Conservation (phyloP, 2,329 filamentous ascomycete species). For the Aspergillus floridensis region DNA sequence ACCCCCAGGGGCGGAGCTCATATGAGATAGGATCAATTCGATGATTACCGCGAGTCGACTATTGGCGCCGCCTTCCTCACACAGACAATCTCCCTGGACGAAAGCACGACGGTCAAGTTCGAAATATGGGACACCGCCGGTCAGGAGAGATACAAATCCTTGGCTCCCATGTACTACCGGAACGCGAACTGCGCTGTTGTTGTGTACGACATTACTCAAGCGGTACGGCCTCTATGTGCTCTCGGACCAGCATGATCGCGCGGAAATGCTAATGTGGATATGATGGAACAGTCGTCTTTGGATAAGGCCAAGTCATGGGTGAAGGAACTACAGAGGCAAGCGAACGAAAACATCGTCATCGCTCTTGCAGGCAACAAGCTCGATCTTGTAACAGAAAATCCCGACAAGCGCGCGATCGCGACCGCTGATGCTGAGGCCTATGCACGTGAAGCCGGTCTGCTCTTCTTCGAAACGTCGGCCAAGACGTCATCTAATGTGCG, state of each 20-base stretch:
- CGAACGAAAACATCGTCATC: conserved; percentile 99
- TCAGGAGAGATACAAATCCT: conserved; percentile 97
- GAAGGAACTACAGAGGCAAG: conserved; percentile 96
- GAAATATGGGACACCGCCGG: conserved; percentile 99
- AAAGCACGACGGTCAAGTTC: conserved; percentile 98
- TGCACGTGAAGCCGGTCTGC: conserved; percentile 83
- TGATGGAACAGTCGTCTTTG: conserved; percentile 71
- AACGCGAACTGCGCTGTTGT: conserved; percentile 99
- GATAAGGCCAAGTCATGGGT: conserved; percentile 99
- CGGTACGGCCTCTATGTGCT: conserved; percentile 60
- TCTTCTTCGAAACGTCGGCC: conserved; percentile 98
- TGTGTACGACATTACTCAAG: conserved; percentile 99
- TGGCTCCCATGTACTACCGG: conserved; percentile 99
- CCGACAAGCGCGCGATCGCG: conserved; percentile 89
- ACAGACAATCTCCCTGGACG: conserved; percentile 96
- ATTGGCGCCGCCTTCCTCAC: conserved; percentile 98
- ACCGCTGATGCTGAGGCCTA: conserved; percentile 93
- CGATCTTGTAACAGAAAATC: conserved; percentile 89
- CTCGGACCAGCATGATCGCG: conserved; percentile 1
- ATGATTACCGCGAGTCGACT: conserved; percentile 95
- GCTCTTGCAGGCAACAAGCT: conserved; percentile 97
- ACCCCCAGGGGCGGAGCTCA: conserved; percentile 1
- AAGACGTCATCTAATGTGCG: conserved; percentile 96
- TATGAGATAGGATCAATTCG: conserved; percentile 83
- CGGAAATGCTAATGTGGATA: conserved; percentile 8